A percentile compares a stretch with the other conserved stretches of the same genome.
These are phyloP conservation scores for Globisporangium nagaii DNA, from an alignment of 352 stramenopile genomes.

Conservation along the genomic window DNA sequence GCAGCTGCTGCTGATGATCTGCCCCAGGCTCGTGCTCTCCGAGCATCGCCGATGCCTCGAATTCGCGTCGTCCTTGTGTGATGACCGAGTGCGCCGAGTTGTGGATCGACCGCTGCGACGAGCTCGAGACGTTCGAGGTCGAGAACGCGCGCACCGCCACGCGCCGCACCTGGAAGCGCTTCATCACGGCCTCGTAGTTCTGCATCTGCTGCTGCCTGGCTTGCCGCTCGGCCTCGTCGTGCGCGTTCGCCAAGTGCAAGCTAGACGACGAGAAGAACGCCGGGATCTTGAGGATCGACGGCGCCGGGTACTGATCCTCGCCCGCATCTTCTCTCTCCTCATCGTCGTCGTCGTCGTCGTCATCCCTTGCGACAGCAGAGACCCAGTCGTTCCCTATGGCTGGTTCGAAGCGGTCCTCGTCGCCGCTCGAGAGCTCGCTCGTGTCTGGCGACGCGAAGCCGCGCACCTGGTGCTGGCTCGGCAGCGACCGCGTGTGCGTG, in stretches of 20 bases:
- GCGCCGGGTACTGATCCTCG: background rate
- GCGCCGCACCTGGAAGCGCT: conserved; percentile 2
- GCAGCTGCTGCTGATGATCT: background rate
- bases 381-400: too few species aligned
- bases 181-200: conserved; percentile 4
- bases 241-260: background rate
- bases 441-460: too few species aligned
- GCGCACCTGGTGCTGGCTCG: too few species aligned
- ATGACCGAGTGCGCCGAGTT: background rate
- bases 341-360: background rate
- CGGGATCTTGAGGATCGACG: background rate
- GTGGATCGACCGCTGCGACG: background rate
- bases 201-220: background rate
- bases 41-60: background rate
- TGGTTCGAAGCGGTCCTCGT: too few species aligned
- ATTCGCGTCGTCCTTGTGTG: background rate
- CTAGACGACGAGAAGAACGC: background rate
- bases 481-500: too few species aligned
- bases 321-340: background rate
- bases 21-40: background rate
- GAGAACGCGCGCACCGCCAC: background rate
- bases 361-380: too few species aligned
- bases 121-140: background rate
- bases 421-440: too few species aligned
- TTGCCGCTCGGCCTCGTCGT: background rate